These are phyloP conservation scores for Dendrostoma leiphaemia DNA, from an alignment of 2,329 filamentous ascomycete species.

Conservation along the genomic window DNA sequence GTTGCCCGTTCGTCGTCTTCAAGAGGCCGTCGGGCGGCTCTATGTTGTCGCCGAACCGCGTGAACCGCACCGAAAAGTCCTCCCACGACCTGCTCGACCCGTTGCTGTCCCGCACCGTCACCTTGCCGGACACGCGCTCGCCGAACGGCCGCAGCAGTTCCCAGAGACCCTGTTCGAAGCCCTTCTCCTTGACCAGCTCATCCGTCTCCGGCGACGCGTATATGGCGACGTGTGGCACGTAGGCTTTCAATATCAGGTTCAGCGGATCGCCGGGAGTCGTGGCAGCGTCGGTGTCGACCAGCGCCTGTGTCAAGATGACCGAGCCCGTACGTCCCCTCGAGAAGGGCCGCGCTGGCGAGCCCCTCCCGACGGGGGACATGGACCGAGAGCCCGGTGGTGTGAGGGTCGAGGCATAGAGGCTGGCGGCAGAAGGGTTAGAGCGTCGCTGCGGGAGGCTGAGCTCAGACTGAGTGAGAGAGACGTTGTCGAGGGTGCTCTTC, in stretches of 20 bases:
- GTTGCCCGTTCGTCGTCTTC: slow-evolving; percentile 30
- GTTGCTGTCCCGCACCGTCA: slow-evolving; percentile 86
- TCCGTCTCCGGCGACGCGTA: slow-evolving; percentile 87
- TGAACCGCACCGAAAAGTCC: slow-evolving; percentile 87
- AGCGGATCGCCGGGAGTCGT: slow-evolving; percentile 54
- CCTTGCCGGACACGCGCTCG: slow-evolving; percentile 81
- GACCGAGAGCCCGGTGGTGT: slow-evolving; percentile 68
- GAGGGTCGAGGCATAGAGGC: slow-evolving; percentile 63
- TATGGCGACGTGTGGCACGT: slow-evolving; percentile 85
- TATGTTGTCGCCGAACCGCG: slow-evolving; percentile 62
- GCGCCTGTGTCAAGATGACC: slow-evolving; percentile 38
- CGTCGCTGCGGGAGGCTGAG: slow-evolving; percentile 51
- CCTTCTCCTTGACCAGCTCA: slow-evolving; percentile 76
- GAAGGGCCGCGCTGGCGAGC: slow-evolving; percentile 54
- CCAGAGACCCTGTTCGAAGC: slow-evolving; percentile 77
- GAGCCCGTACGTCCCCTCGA: slow-evolving; percentile 58
- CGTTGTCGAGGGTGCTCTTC: slow-evolving; percentile 52
- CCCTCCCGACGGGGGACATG: slow-evolving; percentile 62
- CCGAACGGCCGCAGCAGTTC: slow-evolving; percentile 89
- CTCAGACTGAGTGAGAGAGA: slow-evolving; percentile 48
- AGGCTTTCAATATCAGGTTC: slow-evolving; percentile 74
- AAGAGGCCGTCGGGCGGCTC: slow-evolving; percentile 43
- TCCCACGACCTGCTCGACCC: slow-evolving; percentile 81
- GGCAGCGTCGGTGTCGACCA: slow-evolving; percentile 40
- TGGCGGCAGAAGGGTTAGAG: slow-evolving; percentile 57